A percentile compares a stretch with the other conserved stretches of the same genome.
These are phyloP conservation scores for Bretschneidera sinensis DNA, from an alignment of 345 rosid genomes.

Conservation along the genomic window DNA sequence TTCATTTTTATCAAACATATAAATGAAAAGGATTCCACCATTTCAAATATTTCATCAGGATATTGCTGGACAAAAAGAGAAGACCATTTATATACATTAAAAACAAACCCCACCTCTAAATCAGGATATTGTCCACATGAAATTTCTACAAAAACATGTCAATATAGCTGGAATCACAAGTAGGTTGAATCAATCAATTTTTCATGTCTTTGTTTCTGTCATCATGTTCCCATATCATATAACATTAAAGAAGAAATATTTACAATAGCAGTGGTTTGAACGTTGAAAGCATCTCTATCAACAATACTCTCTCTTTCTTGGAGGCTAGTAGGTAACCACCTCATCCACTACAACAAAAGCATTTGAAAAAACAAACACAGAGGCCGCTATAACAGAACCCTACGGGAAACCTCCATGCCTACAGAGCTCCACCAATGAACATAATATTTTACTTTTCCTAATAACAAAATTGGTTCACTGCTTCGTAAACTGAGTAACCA, in stretches of 20 bases:
- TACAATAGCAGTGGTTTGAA: conserved; percentile 23
- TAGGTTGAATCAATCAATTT: too few relatives aligned
- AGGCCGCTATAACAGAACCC: conserved; percentile 1
- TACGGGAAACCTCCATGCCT: background rate
- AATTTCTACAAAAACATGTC: too few relatives aligned
- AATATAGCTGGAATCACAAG: conserved; percentile 5
- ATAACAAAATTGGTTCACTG: conserved; percentile 20
- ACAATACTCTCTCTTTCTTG: background rate
- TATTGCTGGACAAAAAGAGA: too few relatives aligned
- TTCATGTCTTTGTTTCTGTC: too few relatives aligned
- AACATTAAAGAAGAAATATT: conserved; percentile 13
- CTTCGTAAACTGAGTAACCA: background rate
- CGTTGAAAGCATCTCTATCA: conserved; percentile 3
- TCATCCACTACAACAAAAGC: background rate
- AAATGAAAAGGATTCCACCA: too few relatives aligned
- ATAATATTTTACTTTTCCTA: conserved; percentile 10
- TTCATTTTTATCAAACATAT: too few relatives aligned
- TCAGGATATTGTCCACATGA: background rate
- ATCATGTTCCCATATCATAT: too few relatives aligned
- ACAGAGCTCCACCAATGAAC: background rate
- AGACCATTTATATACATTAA: too few relatives aligned
- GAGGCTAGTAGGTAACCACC: background rate
- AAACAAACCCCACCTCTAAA: too few relatives aligned
- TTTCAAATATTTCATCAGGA: too few relatives aligned
- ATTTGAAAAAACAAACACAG: background rate